Evolutionary conservation across 768 basidiomycete species (phyloP), one percentile per base, ranked within the genome.

Genomic region (Rhizopogon vulgaris): DNA sequence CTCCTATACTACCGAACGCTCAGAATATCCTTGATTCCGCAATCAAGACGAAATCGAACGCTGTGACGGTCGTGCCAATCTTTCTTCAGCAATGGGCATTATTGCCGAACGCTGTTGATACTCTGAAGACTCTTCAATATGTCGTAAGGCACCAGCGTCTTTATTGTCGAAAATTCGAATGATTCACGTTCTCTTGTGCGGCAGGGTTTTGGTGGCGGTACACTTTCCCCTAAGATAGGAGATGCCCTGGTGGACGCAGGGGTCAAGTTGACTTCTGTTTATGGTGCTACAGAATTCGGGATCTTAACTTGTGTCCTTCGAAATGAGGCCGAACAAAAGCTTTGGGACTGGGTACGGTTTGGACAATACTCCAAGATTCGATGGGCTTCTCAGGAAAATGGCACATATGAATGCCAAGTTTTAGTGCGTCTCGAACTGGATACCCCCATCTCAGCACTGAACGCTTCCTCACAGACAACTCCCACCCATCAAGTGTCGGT

Each of bases 271-370:
- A 28, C 48, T 6, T 48, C 63, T 1, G 39, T 67, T 0, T 76
- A 76, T 43, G 74, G 76, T 18, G 58, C 50, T 15, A 78, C 71
- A 0, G 75, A 77, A 52, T 60, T 67, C 34, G 63, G 69, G 9
- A 43, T 53, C 0, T 43, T 68, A 7, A 61, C 63, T 0, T 18
- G 51, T 24, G 17, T 56, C 0, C 38, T 57, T 12, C 58, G 55
- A 1, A 27, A 8, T 41, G 48, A 55, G 2, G 8, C 11, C 0
- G 63, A 73, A 25, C 46, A 43, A 39, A 67, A 64, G 58, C 61
- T 65, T 7, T 77, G 69, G 66, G 59, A 70, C 3, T 74, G 65
- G 60, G 36, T 68, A 7, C 59, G 63, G 22, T 63, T 64, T 1
- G 55, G 58, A 3, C 60, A 67, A 0, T 51, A 55, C 5, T 52